Evolutionary conservation across 768 basidiomycete genomes (phyloP), one percentile per base, ranked within the genome.

Genomic region (Calocybe gangraenosa): DNA sequence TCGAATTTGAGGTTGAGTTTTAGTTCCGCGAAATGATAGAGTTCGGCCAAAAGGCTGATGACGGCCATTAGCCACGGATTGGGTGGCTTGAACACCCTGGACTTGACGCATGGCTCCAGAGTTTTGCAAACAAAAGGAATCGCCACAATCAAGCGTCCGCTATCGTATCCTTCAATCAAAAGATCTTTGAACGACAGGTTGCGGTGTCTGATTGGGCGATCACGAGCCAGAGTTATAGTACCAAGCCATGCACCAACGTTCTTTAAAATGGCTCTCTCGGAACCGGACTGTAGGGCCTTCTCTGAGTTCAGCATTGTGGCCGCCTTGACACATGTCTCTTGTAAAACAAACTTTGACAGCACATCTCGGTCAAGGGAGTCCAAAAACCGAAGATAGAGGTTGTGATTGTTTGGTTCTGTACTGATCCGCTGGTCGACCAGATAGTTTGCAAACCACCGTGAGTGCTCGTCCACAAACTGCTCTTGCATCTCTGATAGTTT

Each of bases 51-150:
- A 34, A 98, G 74, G 53, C 87, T 82, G 56, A 98, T 74, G 51
- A 99, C 89, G 0, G 89, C 94, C 87, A 97, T 94, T 40, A 99
- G 68, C 96, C 96, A 99, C 1, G 96, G 96, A 63, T 97, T 99
- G 19, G 96, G 96, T 15, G 92, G 87, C 58, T 79, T 86, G 79
- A 99, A 99, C 20, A 98, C 88, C 52, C 74, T 84, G 23, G 95
- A 98, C 59, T 85, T 83, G 38, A 84, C 77, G 50, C 91, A 92
- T 37, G 89, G 89, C 61, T 93, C 90, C 37, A 99, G 78, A 1
- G 92, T 87, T 65, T 96, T 96, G 81, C 95, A 98, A 30, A 98
- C 91, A 63, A 98, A 99, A 0, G 96, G 92, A 46, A 99, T 96
- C 8, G 93, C 92, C 17, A 97, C 90, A 37, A 94, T 79, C 28